Conservation (phyloP, 2,329 filamentous ascomycete species). For the Colletotrichum liaoningense region DNA sequence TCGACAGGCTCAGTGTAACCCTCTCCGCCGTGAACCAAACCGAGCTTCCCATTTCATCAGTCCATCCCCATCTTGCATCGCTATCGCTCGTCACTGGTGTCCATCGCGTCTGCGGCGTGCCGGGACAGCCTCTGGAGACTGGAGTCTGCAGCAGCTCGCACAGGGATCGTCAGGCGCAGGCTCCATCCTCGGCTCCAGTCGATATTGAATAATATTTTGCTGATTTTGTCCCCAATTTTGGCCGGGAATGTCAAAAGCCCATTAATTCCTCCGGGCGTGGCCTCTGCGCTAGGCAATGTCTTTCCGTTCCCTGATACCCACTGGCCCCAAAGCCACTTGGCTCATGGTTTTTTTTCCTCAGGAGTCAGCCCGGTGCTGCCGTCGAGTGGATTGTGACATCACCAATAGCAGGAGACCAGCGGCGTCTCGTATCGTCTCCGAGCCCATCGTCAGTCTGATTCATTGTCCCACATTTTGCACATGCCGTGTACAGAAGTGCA, state of each 20-base stretch:
- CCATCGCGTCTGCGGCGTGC: neutral
- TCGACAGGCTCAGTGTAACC: conserved; percentile 18
- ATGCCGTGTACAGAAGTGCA: neutral
- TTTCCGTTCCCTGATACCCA: conserved; percentile 25
- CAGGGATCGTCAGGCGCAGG: conserved; percentile 17
- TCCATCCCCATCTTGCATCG: conserved; percentile 25
- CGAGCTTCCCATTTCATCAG: conserved; percentile 29
- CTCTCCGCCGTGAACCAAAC: neutral
- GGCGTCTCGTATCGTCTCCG: conserved; percentile 19
- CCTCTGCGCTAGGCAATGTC: conserved; percentile 22
- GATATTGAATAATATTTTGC: neutral
- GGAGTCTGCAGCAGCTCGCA: conserved; percentile 6
- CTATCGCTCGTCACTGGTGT: conserved; percentile 12
- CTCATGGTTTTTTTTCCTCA: neutral
- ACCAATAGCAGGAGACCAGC: conserved; percentile 8
- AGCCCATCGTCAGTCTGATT: conserved; percentile 25
- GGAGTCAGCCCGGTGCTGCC: conserved; percentile 12
- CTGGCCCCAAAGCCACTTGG: conserved; percentile 19
- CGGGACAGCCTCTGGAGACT: neutral
- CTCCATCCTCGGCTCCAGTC: conserved; percentile 21
- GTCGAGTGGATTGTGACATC: conserved; percentile 31
- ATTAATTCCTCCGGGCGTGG: conserved; percentile 6
- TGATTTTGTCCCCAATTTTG: neutral
- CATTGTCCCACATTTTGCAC: conserved; percentile 22
- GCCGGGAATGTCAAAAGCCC: conserved; percentile 14